Base-by-base conservation (phyloP, 208 protist species). In the Acanthamoeba triangularis region DNA sequence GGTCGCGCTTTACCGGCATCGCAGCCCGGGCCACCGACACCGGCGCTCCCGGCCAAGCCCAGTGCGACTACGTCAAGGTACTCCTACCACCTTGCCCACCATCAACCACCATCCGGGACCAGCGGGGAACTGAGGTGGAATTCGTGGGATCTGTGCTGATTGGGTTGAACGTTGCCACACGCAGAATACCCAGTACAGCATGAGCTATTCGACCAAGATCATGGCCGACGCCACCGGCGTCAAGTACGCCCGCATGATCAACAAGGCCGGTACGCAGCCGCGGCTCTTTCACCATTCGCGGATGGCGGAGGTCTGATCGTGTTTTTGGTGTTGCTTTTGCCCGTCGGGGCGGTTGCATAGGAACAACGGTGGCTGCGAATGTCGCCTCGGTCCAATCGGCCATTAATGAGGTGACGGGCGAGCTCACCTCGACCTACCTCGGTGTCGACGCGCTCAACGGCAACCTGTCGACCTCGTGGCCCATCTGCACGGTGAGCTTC, bases 191-290 rank as follows among this genome's bases (percentile, higher is more conserved):
- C 20, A 3, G 25, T 87, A 87, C 78, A 87, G 78, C n/a, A 87
- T 87, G 78, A 87, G 78, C 47, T 87, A 87, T 37, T 87, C 78
- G n/a, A 87, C 78, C 78, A 87, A 61, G 78, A 30, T 87, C 78
- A 61, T 87, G 37, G 78, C 78, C 7, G 78, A 59, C 23, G 5
- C 78, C 23, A 61, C 23, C 44, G 47, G 78, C 5, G 78, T 61
- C 8, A 52, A 1, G 23, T 87, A 87, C 33, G 78, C 78, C 2
- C 37, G 2, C 23, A 7, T 87, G 28, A 61, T 28, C 1, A 87
- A 87, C 78, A 61, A 52, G 11, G 78, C 78, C 28, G 47, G 78
- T 87, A 87, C 4, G 72, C 65, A 52, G 11, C 49, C 49, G 11
- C 49, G 7, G 56, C 56, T 23, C 20, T 4, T 61, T 4, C 56